Evolutionary conservation across 805 yeast species (phyloP), one percentile per base, ranked within the genome.

Genomic region (Candida germanica): DNA sequence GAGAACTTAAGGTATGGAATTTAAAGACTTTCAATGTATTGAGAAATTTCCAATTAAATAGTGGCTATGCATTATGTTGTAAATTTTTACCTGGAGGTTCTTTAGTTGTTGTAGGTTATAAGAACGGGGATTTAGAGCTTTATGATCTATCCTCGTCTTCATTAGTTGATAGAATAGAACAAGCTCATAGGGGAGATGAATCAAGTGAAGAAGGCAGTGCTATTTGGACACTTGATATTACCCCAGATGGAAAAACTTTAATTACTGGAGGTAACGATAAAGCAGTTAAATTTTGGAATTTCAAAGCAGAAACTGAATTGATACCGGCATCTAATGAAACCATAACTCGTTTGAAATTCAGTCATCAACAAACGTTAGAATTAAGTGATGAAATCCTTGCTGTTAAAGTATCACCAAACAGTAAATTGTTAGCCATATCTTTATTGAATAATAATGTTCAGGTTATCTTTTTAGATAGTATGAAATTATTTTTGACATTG

Each of bases 181-280:
- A 43, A 31, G 97, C 95, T 0, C 95, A 87, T 53, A 76, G 73
- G 7, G 33, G 35, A 16, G 33, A 34, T 3, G 33, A 33, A 11
- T 18, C 35, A n/a, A 63, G 53, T 11, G 66, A 57, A n/a, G 57
- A 55, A 22, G 66, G 67, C 5, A 47, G 64, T 14, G 86, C 96
- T 1, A 76, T 93, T 33, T 93, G 97, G 97, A 81, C 95, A 1
- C 67, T 93, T 48, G 96, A 91, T 56, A 56, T 93, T 22, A 77
- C 91, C 2, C 75, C 83, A 10, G 95, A 91, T 59, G 98, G 98
- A 11, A 82, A 78, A 48, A 71, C 82, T 1, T 66, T 93, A 32
- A 80, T 89, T 0, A 85, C 97, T 3, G 98, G 97, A 7, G 91
- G 97, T 22, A 94, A 95, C 26, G 99, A 93, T 59, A 89, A 89